Base-by-base conservation (phyloP, 2,329 filamentous ascomycete genomes). In the Biscogniauxia sp. region DNA sequence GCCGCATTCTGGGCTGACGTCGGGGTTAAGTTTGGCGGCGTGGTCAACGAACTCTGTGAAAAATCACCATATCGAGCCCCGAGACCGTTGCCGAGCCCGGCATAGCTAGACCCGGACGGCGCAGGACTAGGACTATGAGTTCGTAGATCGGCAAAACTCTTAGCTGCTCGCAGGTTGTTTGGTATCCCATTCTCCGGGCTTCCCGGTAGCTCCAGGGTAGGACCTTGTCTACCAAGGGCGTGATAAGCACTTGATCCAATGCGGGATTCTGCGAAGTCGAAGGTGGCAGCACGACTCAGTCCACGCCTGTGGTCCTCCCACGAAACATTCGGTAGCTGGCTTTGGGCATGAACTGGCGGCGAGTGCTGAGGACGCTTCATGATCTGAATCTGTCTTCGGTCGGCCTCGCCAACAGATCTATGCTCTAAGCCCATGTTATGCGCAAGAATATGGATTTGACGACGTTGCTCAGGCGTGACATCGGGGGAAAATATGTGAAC, bases 121-220 rank as follows among this genome's bases (percentile, higher is more conserved):
- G 91, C 94, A 5, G 95, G 94, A 68, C 94, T 98, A 11, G 94
- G 94, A 17, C 93, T 97, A 78, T 96, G 97, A 1, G 93, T 96
- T 66, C 94, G 90, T 65, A 99, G 80, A 73, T 99, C 95, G 41
- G 94, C 95, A 74, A 97, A 97, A 55, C 94, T 98, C 81, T 98
- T 98, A 64, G 94, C 95, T 26, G 92, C 92, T 51, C 95, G 89
- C 41, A 99, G 85, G 71, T 94, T 94, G 73, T 92, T 89, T 54
- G 90, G 86, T 32, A 88, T 88, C 26, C 79, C 80, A 61, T 75
- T 77, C 53, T 88, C 86, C 19, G 85, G 91, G 71, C 92, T 93
- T 66, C 92, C 92, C n/a, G 93, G 88, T 60, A 95, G 87, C 72
- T 93, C 91, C 45, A 98, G 81, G n/a, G 93, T 93, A 28, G 91